Percentiles rank a stretch among this genome's conserved stretches.
phyloP scores from a whole-genome alignment of 2,329 filamentous ascomycete species.

The Ambrosiella cleistominuta region DNA sequence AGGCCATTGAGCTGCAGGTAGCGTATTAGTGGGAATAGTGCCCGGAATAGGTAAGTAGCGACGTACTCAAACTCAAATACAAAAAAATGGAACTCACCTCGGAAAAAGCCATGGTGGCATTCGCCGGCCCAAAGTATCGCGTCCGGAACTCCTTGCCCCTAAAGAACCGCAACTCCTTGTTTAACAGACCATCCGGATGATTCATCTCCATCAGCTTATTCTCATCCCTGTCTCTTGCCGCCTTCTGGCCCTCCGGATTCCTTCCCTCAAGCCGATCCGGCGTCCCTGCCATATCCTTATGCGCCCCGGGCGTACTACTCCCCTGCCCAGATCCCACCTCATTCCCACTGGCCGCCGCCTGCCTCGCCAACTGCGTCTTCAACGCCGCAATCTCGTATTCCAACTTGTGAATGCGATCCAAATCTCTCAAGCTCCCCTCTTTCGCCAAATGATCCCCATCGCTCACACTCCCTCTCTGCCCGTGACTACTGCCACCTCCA shows the following conservation, averaged over 20 bases:
- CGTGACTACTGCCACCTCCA: neutral
- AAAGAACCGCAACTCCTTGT: conserved; percentile 39
- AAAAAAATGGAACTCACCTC: conserved; percentile 21
- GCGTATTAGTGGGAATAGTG: neutral
- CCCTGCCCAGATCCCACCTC: conserved; percentile 11
- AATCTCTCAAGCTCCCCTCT: conserved; percentile 28
- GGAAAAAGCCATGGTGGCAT: conserved; percentile 41
- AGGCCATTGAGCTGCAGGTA: conserved; percentile 30
- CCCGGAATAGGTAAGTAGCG: neutral
- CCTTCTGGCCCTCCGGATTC: neutral
- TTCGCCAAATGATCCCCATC: conserved; percentile 19
- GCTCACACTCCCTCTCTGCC: conserved; percentile 21
- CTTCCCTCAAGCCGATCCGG: conserved; percentile 12
- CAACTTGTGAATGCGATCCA: conserved; percentile 40
- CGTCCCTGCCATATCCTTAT: conserved; percentile 24
- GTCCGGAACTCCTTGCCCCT: conserved; percentile 42
- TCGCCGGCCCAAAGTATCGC: conserved; percentile 42
- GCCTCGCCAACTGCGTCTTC: conserved; percentile 32
- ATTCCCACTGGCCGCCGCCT: conserved; percentile 19
- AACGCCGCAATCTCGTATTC: conserved; percentile 42
- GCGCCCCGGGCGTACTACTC: conserved; percentile 18
- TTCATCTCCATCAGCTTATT: conserved; percentile 25
- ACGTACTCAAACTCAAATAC: neutral
- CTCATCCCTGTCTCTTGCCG: conserved; percentile 14
- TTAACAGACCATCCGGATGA: conserved; percentile 19